A percentile compares a stretch with the other conserved stretches of the same genome.
Conservation (phyloP, 1,284 basidiomycete genomes). For the Ganoderma sinense region DNA sequence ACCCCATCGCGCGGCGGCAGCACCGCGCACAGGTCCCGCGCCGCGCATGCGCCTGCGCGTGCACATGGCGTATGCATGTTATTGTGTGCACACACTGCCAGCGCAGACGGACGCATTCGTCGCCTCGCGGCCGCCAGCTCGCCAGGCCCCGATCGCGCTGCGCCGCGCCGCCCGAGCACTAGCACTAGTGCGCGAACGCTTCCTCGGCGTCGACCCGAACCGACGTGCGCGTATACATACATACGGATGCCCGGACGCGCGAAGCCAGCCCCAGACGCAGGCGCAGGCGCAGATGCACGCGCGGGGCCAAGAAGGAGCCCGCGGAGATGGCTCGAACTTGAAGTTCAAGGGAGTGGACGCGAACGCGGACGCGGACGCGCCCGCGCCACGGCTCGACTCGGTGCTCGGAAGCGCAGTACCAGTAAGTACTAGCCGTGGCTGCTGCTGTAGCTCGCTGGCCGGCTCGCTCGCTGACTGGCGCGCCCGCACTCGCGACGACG, state of each 20-base stretch:
- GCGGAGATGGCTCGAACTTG: not conserved
- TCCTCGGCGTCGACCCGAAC: not conserved
- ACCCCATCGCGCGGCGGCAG: not conserved
- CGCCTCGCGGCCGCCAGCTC: not conserved
- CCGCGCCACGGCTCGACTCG: not conserved
- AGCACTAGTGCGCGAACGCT: conserved; percentile 1
- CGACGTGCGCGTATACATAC: not conserved
- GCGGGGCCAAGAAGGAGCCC: not conserved
- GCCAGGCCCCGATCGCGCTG: not conserved
- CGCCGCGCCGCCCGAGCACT: not conserved
- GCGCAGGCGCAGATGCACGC: not conserved
- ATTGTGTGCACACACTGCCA: no score
- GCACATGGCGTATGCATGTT: no score
- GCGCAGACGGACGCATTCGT: not conserved
- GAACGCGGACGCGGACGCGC: not conserved
- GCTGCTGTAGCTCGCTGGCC: not conserved
- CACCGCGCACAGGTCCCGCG: not conserved
- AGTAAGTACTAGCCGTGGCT: not conserved
- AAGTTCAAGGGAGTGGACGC: no score
- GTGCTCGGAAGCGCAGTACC: not conserved
- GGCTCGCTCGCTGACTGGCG: not conserved
- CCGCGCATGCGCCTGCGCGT: not conserved
- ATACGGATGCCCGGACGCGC: not conserved
- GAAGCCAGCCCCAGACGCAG: not conserved
- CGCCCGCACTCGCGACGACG: conserved; percentile 2